A percentile compares a stretch with the other conserved stretches of the same genome.
Conservation (phyloP, 306 rosid species). For the Dicorynia guianensis region DNA sequence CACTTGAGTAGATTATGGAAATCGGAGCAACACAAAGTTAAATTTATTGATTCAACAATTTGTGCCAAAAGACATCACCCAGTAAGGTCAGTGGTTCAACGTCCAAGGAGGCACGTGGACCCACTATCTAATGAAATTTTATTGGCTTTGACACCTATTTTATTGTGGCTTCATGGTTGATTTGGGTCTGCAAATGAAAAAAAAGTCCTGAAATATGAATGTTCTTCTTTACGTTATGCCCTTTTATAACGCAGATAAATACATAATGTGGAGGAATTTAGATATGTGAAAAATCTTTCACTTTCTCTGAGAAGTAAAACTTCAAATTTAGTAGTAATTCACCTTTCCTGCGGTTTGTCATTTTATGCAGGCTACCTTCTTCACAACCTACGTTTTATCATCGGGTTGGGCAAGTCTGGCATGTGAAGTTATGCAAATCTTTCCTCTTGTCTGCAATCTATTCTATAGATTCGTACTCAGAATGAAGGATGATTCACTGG, state of each 20-base stretch:
- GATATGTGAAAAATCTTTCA: not conserved
- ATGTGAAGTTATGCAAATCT: slow-evolving; percentile 78
- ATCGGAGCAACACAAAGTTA: not conserved
- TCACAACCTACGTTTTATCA: slow-evolving; percentile 89
- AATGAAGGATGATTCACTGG: slow-evolving; percentile 51
- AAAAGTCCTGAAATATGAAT: not conserved
- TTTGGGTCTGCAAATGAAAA: not conserved
- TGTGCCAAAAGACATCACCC: not conserved
- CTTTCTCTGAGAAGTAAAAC: not conserved
- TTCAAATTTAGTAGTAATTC: slow-evolving; percentile 19
- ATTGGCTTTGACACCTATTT: not conserved
- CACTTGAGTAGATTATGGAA: not conserved
- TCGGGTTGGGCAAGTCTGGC: slow-evolving; percentile 98
- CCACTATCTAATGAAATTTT: not conserved
- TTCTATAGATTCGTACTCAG: slow-evolving; percentile 59
- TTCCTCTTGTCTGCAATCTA: slow-evolving; percentile 66
- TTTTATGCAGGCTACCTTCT: slow-evolving; percentile 74
- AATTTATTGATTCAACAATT: not conserved
- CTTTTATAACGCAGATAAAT: not conserved
- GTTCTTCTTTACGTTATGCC: not conserved
- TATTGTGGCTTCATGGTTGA: not conserved
- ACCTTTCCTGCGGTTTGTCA: slow-evolving; percentile 27
- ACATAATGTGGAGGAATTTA: not conserved
- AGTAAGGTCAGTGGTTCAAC: not conserved
- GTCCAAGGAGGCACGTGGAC: not conserved